These are phyloP conservation scores for Fusarium hostae DNA, from an alignment of 2,329 filamentous ascomycete species.

Conservation along the genomic window DNA sequence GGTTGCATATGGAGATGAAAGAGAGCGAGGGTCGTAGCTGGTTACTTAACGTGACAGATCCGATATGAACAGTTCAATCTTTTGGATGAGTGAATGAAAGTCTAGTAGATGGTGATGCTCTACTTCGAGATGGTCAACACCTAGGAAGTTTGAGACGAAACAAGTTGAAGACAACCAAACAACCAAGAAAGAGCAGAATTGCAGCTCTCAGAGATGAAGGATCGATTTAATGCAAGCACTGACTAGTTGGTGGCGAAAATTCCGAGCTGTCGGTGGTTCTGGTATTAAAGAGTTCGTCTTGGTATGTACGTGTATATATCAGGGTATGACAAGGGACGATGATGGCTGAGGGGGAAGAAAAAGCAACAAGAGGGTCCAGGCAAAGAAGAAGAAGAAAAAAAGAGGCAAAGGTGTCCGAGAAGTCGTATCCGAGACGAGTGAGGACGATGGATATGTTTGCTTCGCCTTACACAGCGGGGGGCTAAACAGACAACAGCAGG, in stretches of 20 bases:
- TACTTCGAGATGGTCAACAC: conserved; percentile 6
- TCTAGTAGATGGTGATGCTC: conserved; percentile 2
- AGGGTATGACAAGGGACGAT: conserved; percentile 3
- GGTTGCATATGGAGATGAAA: conserved; percentile 39
- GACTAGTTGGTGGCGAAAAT: conserved; percentile 17
- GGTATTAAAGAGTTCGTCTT: conserved; percentile 21
- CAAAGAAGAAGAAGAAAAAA: conserved; percentile 5
- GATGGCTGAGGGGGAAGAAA: conserved; percentile 3
- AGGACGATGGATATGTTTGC: conserved; percentile 44
- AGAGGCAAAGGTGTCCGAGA: conserved; percentile 14
- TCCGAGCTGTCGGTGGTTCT: conserved; percentile 1
- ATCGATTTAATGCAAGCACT: conserved; percentile 12
- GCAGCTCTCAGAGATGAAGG: conserved; percentile 1
- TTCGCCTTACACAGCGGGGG: conserved; percentile 44
- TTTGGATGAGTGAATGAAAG: background rate
- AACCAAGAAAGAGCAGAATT: background rate
- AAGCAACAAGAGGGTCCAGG: conserved; percentile 12
- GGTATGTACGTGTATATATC: conserved; percentile 5
- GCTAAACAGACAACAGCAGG: conserved; percentile 43
- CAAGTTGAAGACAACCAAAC: background rate
- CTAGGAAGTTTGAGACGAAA: background rate
- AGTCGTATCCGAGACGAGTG: conserved; percentile 29
- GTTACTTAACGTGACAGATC: conserved; percentile 21
- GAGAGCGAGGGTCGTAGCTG: conserved; percentile 21
- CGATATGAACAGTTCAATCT: conserved; percentile 7